A percentile compares a stretch with the other conserved stretches of the same genome.
Evolutionary conservation across 768 basidiomycete species (phyloP).

Genomic region (Floccularia luteovirens): DNA sequence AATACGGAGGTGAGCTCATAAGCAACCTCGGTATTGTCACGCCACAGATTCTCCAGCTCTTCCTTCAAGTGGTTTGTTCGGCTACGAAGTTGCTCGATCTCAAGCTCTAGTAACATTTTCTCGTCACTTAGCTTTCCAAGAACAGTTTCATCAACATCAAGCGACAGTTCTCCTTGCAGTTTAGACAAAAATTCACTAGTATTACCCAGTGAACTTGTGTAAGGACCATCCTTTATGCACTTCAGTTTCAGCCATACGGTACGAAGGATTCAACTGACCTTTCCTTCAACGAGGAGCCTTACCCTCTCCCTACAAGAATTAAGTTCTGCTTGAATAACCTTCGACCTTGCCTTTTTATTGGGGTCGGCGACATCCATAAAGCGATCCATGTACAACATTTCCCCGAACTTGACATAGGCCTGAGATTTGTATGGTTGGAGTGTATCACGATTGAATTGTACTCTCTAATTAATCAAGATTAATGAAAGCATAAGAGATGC

Average conservation of each 20-base stretch:
- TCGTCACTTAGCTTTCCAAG: constrained; percentile 45
- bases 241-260: constrained; percentile 3
- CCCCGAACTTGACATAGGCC: constrained; percentile 86
- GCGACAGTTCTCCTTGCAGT: constrained; percentile 32
- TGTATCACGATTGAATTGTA: constrained; percentile 91
- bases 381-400: constrained; percentile 85
- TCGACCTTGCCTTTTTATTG: constrained; percentile 64
- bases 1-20: constrained; percentile 95
- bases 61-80: constrained; percentile 49
- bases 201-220: constrained; percentile 44
- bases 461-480: constrained; percentile 48
- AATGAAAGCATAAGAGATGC: background rate
- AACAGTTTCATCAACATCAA: constrained; percentile 57
- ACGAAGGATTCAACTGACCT: constrained; percentile 34
- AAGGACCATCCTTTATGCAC: constrained; percentile 48
- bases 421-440: constrained; percentile 94
- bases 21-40: constrained; percentile 50
- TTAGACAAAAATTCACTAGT: constrained; percentile 51
- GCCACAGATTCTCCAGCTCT: constrained; percentile 72
- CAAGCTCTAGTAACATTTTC: constrained; percentile 37
- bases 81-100: constrained; percentile 49
- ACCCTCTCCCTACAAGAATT: constrained; percentile 59
- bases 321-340: constrained; percentile 62
- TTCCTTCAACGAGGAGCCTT: constrained; percentile 59
- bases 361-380: constrained; percentile 76